These are phyloP conservation scores for Nigrospora osmanthi DNA, from an alignment of 2,329 filamentous ascomycete species.

Conservation along the genomic window DNA sequence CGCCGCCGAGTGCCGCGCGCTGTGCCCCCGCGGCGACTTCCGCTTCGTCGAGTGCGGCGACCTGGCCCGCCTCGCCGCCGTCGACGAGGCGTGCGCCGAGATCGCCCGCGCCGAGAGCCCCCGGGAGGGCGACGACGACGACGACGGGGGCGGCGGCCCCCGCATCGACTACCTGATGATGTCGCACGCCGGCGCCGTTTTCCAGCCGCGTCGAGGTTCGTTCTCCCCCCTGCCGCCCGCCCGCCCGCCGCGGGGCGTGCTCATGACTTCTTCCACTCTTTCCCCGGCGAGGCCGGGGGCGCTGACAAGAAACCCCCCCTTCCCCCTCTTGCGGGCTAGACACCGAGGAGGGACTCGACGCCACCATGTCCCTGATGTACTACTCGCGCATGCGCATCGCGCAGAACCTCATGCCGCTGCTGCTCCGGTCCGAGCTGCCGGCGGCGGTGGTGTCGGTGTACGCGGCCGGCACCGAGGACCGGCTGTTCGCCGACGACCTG, in stretches of 20 bases:
- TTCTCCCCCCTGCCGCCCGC: too few relatives aligned
- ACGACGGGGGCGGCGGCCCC: slow-evolving; percentile 11
- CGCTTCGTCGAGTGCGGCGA: slow-evolving; percentile 22
- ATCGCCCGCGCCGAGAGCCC: slow-evolving; percentile 17
- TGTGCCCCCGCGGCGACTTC: slow-evolving; percentile 21
- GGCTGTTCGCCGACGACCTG: slow-evolving; percentile 1
- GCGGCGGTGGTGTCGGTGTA: slow-evolving; percentile 1
- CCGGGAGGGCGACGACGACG: slow-evolving; percentile 8
- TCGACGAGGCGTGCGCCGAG: slow-evolving; percentile 20
- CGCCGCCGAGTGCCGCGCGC: slow-evolving; percentile 15
- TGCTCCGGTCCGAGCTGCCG: slow-evolving; percentile 4
- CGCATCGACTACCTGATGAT: slow-evolving; percentile 25
- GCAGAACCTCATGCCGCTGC: slow-evolving; percentile 16
- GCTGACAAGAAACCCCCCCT: too few relatives aligned
- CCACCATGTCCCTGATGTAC: slow-evolving; percentile 18
- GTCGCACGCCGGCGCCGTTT: slow-evolving; percentile 13
- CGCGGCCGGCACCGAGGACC: background rate
- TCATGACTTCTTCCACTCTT: background rate
- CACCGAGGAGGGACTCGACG: slow-evolving; percentile 21
- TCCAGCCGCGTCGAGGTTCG: background rate
- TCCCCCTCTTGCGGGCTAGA: slow-evolving; percentile 8
- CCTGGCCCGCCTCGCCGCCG: slow-evolving; percentile 22
- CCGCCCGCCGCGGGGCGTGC: too few relatives aligned
- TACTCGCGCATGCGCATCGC: slow-evolving; percentile 22
- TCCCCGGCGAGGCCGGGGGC: too few relatives aligned